Evolutionary conservation across 306 rosid species (phyloP), one percentile per base, ranked within the genome.

Genomic region (Begonia peltatifolia): DNA sequence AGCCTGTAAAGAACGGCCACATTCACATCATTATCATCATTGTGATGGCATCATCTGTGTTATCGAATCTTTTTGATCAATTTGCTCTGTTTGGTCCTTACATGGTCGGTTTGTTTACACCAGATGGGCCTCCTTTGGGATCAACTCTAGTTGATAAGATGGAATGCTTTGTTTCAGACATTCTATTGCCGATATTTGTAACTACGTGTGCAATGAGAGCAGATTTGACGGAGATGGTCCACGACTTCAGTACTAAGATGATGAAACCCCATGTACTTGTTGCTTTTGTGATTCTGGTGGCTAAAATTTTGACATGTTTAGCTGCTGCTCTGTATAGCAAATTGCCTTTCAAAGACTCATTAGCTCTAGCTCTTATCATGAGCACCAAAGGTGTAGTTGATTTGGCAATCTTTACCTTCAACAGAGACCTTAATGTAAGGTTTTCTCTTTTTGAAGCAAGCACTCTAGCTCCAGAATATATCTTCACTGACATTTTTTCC

Each of bases 121-220:
- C 85, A 0, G 83, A 74, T 48, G 93, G 95, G 41, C 83, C 83
- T 10, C 87, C 85, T 0, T 46, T 77, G 23, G 93, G 87, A 22
- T 74, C 80, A 6, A 73, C 85, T 2, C 23, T 86, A 41, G 77
- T 79, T 16, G 68, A 74, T 13, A 78, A 73, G 50, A 46, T 82
- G 35, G 46, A 69, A 7, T 23, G 66, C 46, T 68, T 86, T 17
- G 67, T 66, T 25, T 56, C 50, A 1, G 68, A 68, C 0, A 63
- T 79, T 42, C 53, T 77, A 14, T 42, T 86, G 42, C 95, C 95
- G 2, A 13, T 86, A 12, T 86, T 66, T 59, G 71, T 79, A 5
- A 71, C 79, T 2, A 68, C 62, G 2, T 23, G 65, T 14, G 50
- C 72, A 12, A 61, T 74, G 71, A 75, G 71, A 67, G 71, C 57